A percentile compares a stretch with the other conserved stretches of the same genome.
Evolutionary conservation across 169 alveolate species (phyloP).

Genomic region (Amoebophrya sp.): DNA sequence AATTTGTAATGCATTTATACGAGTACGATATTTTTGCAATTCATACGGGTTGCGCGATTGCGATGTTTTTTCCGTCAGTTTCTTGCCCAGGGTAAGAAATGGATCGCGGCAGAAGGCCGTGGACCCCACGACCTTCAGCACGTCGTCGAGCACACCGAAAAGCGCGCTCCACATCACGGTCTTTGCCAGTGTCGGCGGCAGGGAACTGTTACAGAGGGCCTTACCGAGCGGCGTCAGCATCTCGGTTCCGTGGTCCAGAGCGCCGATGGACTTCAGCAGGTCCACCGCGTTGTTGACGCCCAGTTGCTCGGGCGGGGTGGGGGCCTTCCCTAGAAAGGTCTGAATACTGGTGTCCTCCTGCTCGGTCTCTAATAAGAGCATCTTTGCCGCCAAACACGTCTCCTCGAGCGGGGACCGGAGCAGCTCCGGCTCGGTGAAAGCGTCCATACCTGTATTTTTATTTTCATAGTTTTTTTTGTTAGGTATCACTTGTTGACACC

Average conservation of each 20-base stretch:
- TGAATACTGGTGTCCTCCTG: neutral
- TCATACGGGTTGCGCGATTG: no score
- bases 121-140: neutral
- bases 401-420: neutral
- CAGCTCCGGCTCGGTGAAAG: neutral
- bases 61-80: neutral
- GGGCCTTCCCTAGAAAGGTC: neutral
- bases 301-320: neutral
- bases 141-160: conserved; percentile 4
- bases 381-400: neutral
- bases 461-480: no score
- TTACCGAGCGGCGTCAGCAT: neutral
- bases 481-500: no score
- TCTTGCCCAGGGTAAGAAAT: neutral
- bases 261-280: neutral
- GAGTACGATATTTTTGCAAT: no score
- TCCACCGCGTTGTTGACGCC: neutral
- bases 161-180: neutral
- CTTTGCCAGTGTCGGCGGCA: neutral
- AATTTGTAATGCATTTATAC: no score
- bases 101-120: conserved; percentile 18
- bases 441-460: neutral
- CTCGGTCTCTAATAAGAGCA: neutral
- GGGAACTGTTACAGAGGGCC: neutral
- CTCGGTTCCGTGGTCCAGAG: neutral